Evolutionary conservation across 768 basidiomycete genomes (phyloP).

Genomic region (Mycena vulgaris): DNA sequence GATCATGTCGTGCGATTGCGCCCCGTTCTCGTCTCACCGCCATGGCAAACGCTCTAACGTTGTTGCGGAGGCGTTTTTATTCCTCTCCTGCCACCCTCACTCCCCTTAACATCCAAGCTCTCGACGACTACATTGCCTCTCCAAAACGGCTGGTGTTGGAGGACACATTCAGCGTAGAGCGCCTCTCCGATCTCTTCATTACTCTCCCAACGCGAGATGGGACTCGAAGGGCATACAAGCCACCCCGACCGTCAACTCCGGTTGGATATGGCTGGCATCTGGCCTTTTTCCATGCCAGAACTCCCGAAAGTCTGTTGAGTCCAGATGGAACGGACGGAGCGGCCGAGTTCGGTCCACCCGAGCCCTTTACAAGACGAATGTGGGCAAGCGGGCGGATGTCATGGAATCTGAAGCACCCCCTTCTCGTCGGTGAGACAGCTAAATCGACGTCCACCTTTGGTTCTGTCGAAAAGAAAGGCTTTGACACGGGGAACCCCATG

Average conservation of each 20-base stretch:
- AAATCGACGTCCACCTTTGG: constrained; percentile 63
- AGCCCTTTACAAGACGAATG: constrained; percentile 85
- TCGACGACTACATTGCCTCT: constrained; percentile 70
- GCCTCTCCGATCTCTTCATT: constrained; percentile 74
- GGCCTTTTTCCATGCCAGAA: constrained; percentile 80
- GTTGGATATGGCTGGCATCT: constrained; percentile 79
- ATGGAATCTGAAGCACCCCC: constrained; percentile 66
- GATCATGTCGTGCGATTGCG: not conserved
- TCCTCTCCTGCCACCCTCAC: constrained; percentile 25
- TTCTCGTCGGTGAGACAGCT: constrained; percentile 70
- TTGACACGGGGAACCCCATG: constrained; percentile 76
- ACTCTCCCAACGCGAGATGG: constrained; percentile 85
- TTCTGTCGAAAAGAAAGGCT: constrained; percentile 75
- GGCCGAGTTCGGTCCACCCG: constrained; percentile 74
- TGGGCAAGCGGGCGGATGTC: constrained; percentile 82
- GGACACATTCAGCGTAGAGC: constrained; percentile 70
- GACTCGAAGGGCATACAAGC: constrained; percentile 56
- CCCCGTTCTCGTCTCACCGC: constrained; percentile 4
- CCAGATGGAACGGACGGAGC: constrained; percentile 80
- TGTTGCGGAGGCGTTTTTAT: constrained; percentile 28
- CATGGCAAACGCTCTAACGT: constrained; percentile 21
- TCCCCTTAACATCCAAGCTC: constrained; percentile 39
- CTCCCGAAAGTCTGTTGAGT: constrained; percentile 69
- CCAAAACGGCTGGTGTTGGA: constrained; percentile 61
- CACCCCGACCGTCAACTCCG: constrained; percentile 58